These are phyloP conservation scores for Micractinium conductrix DNA, from an alignment of 139 green algal species.

Conservation along the genomic window DNA sequence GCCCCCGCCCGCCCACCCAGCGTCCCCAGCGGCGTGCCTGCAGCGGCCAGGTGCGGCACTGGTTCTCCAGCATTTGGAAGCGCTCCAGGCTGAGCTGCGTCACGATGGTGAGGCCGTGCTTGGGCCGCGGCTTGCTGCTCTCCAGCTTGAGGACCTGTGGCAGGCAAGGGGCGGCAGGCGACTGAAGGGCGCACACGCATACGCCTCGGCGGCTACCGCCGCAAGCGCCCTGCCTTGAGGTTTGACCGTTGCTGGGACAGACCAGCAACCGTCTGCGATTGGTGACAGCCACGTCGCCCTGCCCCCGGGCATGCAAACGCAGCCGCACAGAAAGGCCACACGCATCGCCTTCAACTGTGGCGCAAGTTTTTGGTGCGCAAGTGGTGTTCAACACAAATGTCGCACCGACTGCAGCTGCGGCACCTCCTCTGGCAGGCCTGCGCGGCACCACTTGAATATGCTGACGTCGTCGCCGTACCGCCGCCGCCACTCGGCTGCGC, in stretches of 20 bases:
- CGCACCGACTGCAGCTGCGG: conserved; percentile 35
- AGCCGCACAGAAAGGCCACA: too few species aligned
- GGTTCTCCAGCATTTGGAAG: conserved; percentile 45
- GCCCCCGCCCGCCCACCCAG: too few species aligned
- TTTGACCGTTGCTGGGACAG: too few species aligned
- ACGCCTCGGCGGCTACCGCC: too few species aligned
- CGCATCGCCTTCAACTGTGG: too few species aligned
- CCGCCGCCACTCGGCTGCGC: conserved; percentile 18
- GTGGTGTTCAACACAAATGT: background rate
- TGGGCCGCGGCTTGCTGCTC: conserved; percentile 29
- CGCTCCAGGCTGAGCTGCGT: conserved; percentile 50
- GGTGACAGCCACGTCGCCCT: too few species aligned
- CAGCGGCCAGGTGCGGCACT: conserved; percentile 37
- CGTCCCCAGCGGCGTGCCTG: too few species aligned
- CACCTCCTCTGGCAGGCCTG: conserved; percentile 22
- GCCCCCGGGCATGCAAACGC: too few species aligned
- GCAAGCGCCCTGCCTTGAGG: too few species aligned
- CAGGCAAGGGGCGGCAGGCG: background rate
- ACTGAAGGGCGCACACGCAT: too few species aligned
- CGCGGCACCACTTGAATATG: conserved; percentile 42
- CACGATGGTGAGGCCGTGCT: conserved; percentile 34
- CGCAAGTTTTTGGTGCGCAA: too few species aligned
- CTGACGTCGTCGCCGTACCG: conserved; percentile 26
- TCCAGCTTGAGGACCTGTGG: conserved; percentile 29
- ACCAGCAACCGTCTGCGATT: too few species aligned